Conservation (phyloP, 352 stramenopile species). For the Globisporangium nodosum region DNA sequence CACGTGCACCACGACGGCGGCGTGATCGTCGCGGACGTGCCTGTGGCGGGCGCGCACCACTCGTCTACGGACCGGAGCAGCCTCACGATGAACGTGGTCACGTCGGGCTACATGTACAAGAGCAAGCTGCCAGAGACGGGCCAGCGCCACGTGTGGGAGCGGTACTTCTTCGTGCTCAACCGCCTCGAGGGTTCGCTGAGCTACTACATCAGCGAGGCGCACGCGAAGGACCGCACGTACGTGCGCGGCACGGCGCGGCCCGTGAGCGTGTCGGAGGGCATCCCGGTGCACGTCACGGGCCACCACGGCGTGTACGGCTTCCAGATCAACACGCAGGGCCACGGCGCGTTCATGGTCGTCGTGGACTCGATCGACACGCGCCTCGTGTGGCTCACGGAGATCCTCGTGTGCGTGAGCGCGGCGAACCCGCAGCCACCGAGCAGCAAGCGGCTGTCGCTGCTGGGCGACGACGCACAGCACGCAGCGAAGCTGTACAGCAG, state of each 20-base stretch:
- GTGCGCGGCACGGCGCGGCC: constrained; percentile 72
- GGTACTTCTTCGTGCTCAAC: constrained; percentile 84
- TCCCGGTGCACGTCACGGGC: constrained; percentile 59
- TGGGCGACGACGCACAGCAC: constrained; percentile 27
- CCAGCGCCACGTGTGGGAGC: constrained; percentile 78
- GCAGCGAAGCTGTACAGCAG: constrained; percentile 24
- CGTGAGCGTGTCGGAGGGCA: constrained; percentile 75
- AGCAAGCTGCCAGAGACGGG: constrained; percentile 81
- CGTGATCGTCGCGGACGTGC: constrained; percentile 57
- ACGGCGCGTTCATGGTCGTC: constrained; percentile 79
- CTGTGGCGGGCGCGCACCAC: constrained; percentile 17
- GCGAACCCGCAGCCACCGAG: constrained; percentile 31
- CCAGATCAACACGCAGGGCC: constrained; percentile 84
- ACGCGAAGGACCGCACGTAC: constrained; percentile 83
- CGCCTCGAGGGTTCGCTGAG: constrained; percentile 64
- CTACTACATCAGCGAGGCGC: constrained; percentile 84
- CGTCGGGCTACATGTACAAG: constrained; percentile 87
- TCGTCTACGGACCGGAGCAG: constrained; percentile 19
- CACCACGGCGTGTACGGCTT: constrained; percentile 77
- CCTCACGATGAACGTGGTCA: constrained; percentile 52
- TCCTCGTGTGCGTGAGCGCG: constrained; percentile 58
- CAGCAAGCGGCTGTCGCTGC: constrained; percentile 49
- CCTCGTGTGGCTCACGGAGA: constrained; percentile 77
- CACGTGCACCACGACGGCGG: constrained; percentile 74
- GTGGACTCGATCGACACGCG: constrained; percentile 84